Percentiles rank a stretch among this genome's conserved stretches.
Evolutionary conservation across 345 rosid species (phyloP).

Genomic region (Acer saccharum): DNA sequence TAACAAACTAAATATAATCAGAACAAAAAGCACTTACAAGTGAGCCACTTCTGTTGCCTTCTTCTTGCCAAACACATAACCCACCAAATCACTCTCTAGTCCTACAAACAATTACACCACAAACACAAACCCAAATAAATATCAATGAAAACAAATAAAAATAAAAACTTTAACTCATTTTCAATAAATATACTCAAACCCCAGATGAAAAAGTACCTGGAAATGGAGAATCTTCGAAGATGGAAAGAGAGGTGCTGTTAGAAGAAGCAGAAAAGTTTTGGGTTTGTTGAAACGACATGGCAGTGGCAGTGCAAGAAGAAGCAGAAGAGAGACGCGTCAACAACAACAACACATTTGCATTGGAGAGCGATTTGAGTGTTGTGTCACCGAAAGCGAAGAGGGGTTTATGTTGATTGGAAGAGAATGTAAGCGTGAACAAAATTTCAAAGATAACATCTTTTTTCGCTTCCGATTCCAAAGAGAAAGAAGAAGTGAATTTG

Average conservation of each 20-base stretch:
- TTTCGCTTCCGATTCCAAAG: background rate
- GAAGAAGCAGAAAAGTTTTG: conserved; percentile 20
- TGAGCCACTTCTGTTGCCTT: conserved; percentile 96
- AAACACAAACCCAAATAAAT: background rate
- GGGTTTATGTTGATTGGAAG: background rate
- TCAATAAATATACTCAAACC: background rate
- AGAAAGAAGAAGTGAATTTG: background rate
- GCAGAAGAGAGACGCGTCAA: background rate
- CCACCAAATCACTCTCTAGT: conserved; percentile 61
- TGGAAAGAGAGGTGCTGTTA: conserved; percentile 22
- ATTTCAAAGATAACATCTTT: conserved; percentile 19
- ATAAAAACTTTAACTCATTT: background rate
- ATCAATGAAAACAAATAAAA: background rate
- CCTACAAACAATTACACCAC: conserved; percentile 44
- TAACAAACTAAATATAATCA: background rate
- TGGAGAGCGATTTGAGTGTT: background rate
- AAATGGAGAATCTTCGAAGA: conserved; percentile 36
- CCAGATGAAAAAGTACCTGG: conserved; percentile 32
- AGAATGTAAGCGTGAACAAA: background rate
- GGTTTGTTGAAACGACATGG: conserved; percentile 21
- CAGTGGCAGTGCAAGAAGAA: conserved; percentile 12
- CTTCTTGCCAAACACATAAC: conserved; percentile 77
- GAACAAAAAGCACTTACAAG: conserved; percentile 52
- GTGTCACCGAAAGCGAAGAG: background rate
- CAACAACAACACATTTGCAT: background rate